Conservation (phyloP, 345 rosid genomes). For the Citrus trifoliata region DNA sequence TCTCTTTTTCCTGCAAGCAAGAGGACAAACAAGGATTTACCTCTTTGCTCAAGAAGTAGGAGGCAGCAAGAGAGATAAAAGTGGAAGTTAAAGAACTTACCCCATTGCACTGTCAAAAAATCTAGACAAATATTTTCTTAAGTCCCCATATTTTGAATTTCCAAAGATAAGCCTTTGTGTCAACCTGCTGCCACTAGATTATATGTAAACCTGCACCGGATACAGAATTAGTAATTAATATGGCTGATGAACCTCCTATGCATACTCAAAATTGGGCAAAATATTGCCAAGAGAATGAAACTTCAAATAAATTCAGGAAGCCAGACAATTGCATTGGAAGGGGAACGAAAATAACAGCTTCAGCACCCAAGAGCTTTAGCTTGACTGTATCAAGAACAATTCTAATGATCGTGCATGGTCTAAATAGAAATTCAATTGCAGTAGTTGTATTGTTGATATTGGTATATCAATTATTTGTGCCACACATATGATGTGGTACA, state of each 20-base stretch:
- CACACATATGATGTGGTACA: no score
- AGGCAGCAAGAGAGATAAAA: neutral
- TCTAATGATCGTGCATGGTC: neutral
- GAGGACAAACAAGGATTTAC: neutral
- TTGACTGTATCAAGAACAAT: neutral
- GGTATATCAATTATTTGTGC: no score
- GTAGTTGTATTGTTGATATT: no score
- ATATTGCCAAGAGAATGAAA: no score
- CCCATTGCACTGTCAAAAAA: conserved; percentile 84
- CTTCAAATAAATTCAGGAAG: neutral
- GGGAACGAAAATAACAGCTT: no score
- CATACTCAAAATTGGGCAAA: no score
- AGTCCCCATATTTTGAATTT: conserved; percentile 75
- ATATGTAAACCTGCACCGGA: conserved; percentile 71
- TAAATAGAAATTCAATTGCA: no score
- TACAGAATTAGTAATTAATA: neutral
- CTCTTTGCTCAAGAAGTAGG: neutral
- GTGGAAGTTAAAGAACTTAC: conserved; percentile 33
- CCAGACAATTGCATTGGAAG: neutral
- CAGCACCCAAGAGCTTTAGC: neutral
- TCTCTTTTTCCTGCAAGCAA: conserved; percentile 70
- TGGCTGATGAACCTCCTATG: neutral
- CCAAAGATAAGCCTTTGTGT: conserved; percentile 92
- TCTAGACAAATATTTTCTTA: conserved; percentile 77
- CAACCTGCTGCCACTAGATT: conserved; percentile 96